phyloP scores from a whole-genome alignment of 495 filamentous ascomycete genomes.

The Penicillium fimorum region DNA sequence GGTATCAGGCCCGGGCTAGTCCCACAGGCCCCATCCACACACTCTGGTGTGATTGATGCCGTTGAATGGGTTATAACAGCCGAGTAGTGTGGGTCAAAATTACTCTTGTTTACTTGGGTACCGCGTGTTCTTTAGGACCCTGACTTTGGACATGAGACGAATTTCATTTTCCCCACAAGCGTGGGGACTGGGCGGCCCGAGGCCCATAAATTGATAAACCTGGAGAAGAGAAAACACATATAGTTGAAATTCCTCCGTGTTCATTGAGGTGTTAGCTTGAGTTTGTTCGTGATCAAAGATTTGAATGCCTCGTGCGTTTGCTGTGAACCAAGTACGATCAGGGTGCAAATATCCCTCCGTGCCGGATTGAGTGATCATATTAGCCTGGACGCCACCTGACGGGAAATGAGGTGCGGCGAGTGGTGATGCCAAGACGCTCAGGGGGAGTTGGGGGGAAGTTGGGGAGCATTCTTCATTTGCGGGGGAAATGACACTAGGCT shows the following conservation, averaged over 20 bases:
- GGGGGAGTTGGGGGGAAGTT: not conserved
- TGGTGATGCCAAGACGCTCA: constrained; percentile 5
- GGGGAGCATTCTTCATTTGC: constrained; percentile 9
- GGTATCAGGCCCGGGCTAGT: not conserved
- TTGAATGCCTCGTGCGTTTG: not conserved
- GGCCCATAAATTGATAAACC: constrained; percentile 9
- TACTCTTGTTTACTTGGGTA: not conserved
- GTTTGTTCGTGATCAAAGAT: not conserved
- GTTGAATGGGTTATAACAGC: not conserved
- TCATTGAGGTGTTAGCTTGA: not conserved
- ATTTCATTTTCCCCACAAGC: constrained; percentile 6
- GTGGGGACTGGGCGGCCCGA: constrained; percentile 8
- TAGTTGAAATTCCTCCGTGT: constrained; percentile 1
- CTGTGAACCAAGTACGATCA: not conserved
- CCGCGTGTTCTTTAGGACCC: not conserved
- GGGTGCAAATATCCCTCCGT: constrained; percentile 4
- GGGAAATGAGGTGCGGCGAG: not conserved
- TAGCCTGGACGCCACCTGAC: not conserved
- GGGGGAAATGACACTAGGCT: not conserved
- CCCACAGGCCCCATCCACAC: too few species aligned
- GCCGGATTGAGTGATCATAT: constrained; percentile 2
- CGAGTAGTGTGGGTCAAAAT: not conserved
- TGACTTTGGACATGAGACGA: not conserved
- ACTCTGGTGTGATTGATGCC: not conserved
- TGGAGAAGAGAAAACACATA: not conserved